Conservation (phyloP, 129 eudicot species). For the Centrapalus pauciflorus region DNA sequence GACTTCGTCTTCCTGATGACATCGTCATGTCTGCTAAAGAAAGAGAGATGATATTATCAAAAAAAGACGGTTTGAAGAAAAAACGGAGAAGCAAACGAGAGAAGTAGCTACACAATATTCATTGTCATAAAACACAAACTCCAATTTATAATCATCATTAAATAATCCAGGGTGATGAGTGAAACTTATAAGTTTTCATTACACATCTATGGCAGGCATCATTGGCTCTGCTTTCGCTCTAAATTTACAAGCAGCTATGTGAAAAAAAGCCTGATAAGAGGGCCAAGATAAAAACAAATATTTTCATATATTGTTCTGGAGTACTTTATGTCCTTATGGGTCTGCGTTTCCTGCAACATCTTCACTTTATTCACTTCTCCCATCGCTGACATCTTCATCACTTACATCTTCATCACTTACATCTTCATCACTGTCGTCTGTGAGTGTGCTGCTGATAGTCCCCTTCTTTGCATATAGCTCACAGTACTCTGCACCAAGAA, state of each 20-base stretch:
- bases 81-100: not conserved
- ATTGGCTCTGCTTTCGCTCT: constrained; percentile 13
- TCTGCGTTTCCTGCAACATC: constrained; percentile 61
- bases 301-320: not conserved
- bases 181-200: constrained; percentile 24
- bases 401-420: constrained; percentile 55
- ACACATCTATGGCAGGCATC: constrained; percentile 31
- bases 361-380: constrained; percentile 52
- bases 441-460: constrained; percentile 32
- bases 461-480: constrained; percentile 77
- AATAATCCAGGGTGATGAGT: constrained; percentile 18
- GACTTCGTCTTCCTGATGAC: constrained; percentile 18
- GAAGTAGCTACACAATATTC: not conserved
- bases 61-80: not conserved
- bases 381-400: constrained; percentile 52
- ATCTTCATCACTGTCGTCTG: constrained; percentile 63
- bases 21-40: constrained; percentile 11
- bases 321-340: constrained; percentile 32
- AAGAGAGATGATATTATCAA: constrained; percentile 8
- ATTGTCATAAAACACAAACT: constrained; percentile 12
- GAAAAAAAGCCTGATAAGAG: constrained; percentile 22
- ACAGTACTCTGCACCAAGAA: constrained; percentile 51
- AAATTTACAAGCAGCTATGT: constrained; percentile 49
- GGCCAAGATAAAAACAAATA: not conserved
- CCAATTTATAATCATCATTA: constrained; percentile 28